These are phyloP conservation scores for Lodderomyces parapsilosis DNA, from an alignment of 1,139 yeast species.

Conservation along the genomic window DNA sequence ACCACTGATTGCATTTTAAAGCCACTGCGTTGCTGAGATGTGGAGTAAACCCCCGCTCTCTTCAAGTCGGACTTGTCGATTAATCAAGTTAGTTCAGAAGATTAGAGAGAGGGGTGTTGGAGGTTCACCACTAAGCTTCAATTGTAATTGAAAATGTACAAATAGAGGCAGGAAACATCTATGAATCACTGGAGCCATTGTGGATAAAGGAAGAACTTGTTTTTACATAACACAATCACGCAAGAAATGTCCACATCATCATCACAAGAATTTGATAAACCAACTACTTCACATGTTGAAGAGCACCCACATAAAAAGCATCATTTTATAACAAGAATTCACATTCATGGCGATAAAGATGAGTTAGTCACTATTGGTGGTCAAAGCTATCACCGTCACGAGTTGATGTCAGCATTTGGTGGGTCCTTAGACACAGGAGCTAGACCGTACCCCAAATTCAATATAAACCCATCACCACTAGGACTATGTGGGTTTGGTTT, in stretches of 20 bases:
- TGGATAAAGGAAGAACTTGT: too few species aligned
- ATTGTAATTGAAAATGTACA: too few species aligned
- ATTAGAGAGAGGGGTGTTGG: too few species aligned
- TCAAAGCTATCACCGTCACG: constrained; percentile 27
- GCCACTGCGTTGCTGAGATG: too few species aligned
- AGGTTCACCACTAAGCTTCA: too few species aligned
- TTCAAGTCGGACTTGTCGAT: too few species aligned
- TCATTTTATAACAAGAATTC: neutral
- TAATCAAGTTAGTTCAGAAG: too few species aligned
- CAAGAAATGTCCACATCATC: neutral
- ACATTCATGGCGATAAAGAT: neutral
- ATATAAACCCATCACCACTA: constrained; percentile 17
- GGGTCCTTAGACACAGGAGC: constrained; percentile 42
- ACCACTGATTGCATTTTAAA: too few species aligned
- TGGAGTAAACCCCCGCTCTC: too few species aligned
- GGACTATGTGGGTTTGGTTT: constrained; percentile 54
- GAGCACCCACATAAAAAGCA: neutral
- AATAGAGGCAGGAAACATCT: too few species aligned
- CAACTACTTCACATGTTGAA: neutral
- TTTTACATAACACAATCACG: too few species aligned
- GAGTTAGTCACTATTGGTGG: constrained; percentile 22
- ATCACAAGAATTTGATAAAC: neutral
- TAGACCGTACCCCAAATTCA: constrained; percentile 32
- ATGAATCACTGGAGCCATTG: too few species aligned
- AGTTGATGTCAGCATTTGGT: constrained; percentile 38